phyloP scores from a whole-genome alignment of 2,329 filamentous ascomycete genomes.

The Fusarium caatingaense region DNA sequence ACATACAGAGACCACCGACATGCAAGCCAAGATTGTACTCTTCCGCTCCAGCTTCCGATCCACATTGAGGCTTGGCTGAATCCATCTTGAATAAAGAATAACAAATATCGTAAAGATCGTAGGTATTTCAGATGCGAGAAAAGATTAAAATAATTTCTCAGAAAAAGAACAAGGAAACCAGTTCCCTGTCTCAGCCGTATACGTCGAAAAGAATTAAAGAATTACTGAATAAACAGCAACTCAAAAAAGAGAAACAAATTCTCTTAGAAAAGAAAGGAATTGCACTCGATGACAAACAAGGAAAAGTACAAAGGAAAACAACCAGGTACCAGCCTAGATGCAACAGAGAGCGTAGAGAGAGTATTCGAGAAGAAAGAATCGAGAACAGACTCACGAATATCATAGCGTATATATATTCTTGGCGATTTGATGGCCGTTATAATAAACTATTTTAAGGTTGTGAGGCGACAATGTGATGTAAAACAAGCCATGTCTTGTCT shows the following conservation, averaged over 20 bases:
- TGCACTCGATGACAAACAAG: constrained; percentile 13
- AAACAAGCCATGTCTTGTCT: constrained; percentile 21
- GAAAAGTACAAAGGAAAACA: constrained; percentile 20
- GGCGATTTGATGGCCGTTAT: constrained; percentile 10
- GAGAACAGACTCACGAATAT: not conserved
- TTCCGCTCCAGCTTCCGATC: constrained; percentile 11
- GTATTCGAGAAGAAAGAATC: not conserved
- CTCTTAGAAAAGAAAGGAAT: not conserved
- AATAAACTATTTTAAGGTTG: constrained; percentile 32
- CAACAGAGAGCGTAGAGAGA: constrained; percentile 20
- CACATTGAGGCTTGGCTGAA: constrained; percentile 47
- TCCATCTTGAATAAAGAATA: constrained; percentile 12
- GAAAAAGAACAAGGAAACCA: constrained; percentile 7
- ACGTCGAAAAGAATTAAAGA: not conserved
- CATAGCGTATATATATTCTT: not conserved
- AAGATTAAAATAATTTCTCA: not conserved
- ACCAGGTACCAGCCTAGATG: constrained; percentile 32
- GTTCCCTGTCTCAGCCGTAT: not conserved
- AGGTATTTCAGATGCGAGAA: not conserved
- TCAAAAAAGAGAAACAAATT: not conserved
- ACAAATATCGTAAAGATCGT: constrained; percentile 16
- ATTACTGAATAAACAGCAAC: constrained; percentile 1
- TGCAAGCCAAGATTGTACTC: constrained; percentile 47
- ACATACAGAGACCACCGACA: constrained; percentile 49
- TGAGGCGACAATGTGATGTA: constrained; percentile 4